phyloP scores from a whole-genome alignment of 23 red algal species.

The Chondrus crispus region DNA sequence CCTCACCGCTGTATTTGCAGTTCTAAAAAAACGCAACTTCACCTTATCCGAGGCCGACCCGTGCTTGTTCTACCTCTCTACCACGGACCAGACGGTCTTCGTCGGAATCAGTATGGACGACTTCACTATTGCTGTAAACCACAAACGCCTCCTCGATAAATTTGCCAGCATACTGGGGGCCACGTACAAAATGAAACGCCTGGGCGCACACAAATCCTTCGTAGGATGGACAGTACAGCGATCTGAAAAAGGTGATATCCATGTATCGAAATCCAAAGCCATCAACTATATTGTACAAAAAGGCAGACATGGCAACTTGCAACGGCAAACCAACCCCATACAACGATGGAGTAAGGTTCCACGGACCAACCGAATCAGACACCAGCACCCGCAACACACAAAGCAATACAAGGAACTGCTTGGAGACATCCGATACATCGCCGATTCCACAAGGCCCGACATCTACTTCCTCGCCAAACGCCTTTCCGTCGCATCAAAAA shows the following conservation, averaged over 20 bases:
- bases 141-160: neutral
- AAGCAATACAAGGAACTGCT: neutral
- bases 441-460: neutral
- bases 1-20: neutral
- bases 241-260: neutral
- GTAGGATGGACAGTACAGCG: neutral
- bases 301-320: neutral
- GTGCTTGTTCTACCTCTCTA: neutral
- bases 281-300: neutral
- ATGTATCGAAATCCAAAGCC: neutral
- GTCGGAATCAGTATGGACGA: constrained; percentile 23
- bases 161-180: neutral
- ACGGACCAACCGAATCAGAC: neutral
- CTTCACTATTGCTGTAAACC: neutral
- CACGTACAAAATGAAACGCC: neutral
- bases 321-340: neutral
- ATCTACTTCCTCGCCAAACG: neutral
- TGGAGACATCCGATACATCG: neutral
- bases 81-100: neutral
- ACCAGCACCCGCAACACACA: neutral
- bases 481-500: neutral
- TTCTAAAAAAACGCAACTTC: neutral
- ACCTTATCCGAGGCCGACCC: neutral
- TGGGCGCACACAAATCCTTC: neutral
- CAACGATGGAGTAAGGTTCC: neutral